phyloP scores from a whole-genome alignment of 352 stramenopile species.

The Phytopythium sindhum region DNA sequence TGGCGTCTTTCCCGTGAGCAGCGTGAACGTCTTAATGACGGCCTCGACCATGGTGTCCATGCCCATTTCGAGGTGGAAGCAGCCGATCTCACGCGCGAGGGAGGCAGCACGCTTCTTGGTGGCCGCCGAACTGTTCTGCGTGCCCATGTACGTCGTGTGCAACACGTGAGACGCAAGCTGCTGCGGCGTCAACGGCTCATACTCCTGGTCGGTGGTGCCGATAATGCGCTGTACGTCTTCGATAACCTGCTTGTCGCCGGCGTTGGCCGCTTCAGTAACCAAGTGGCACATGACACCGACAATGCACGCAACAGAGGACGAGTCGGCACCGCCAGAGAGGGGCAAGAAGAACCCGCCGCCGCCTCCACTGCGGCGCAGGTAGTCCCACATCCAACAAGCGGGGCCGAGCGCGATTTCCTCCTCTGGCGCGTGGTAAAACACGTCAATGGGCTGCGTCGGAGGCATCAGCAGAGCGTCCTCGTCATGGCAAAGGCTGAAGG shows the following conservation, averaged over 20 bases:
- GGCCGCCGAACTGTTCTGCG: conserved; percentile 91
- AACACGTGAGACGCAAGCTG: conserved; percentile 92
- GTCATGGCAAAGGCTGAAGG: conserved; percentile 77
- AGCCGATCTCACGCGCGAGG: conserved; percentile 91
- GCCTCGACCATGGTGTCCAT: conserved; percentile 96
- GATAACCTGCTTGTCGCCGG: conserved; percentile 73
- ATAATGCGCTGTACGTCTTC: conserved; percentile 86
- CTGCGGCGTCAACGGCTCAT: conserved; percentile 64
- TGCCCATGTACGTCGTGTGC: conserved; percentile 98
- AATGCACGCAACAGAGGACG: conserved; percentile 94
- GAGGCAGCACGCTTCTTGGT: conserved; percentile 89
- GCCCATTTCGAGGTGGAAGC: conserved; percentile 94
- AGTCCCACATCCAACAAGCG: conserved; percentile 99
- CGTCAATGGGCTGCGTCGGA: conserved; percentile 49
- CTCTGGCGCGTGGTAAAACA: conserved; percentile 88
- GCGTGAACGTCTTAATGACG: conserved; percentile 70
- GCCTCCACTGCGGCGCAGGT: conserved; percentile 88
- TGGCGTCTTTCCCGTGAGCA: conserved; percentile 89
- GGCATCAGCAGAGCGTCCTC: conserved; percentile 30
- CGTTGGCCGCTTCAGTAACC: conserved; percentile 84
- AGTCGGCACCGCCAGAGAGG: conserved; percentile 96
- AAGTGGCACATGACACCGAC: conserved; percentile 98
- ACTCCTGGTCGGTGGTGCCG: conserved; percentile 45
- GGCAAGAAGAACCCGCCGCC: conserved; percentile 93
- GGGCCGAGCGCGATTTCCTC: conserved; percentile 97